Evolutionary conservation across 345 rosid species (phyloP).

Genomic region (Brassica incana): DNA sequence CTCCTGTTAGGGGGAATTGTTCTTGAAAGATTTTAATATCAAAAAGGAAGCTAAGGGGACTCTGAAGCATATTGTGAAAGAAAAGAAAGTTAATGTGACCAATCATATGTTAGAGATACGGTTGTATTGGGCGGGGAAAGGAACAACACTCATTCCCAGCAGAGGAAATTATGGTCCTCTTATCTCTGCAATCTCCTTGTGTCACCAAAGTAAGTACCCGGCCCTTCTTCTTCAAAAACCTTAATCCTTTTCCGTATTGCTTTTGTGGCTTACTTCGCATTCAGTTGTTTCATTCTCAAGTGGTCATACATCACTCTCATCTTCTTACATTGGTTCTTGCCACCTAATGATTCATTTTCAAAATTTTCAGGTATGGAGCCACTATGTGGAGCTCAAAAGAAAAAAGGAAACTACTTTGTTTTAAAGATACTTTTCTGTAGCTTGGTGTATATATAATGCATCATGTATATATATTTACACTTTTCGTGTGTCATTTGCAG

Average conservation of each 20-base stretch:
- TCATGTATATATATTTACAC: background rate
- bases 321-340: background rate
- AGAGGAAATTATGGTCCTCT: background rate
- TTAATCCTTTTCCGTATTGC: background rate
- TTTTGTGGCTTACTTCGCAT: background rate
- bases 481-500: slow-evolving; percentile 14
- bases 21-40: slow-evolving; percentile 38
- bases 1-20: background rate
- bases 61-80: slow-evolving; percentile 23
- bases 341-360: background rate
- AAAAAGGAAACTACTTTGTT: background rate
- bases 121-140: background rate
- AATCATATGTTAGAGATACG: background rate
- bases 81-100: slow-evolving; percentile 35
- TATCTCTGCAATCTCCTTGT: slow-evolving; percentile 1
- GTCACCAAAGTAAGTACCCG: slow-evolving; percentile 1
- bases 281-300: background rate
- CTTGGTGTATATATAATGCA: background rate
- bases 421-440: background rate
- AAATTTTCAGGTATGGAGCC: background rate
- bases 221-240: no score
- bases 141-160: background rate
- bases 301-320: background rate
- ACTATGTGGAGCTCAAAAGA: slow-evolving; percentile 7
- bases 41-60: slow-evolving; percentile 19